These are phyloP conservation scores for Chromosphaera perkinsii DNA, from an alignment of 208 protist genomes.

Conservation along the genomic window DNA sequence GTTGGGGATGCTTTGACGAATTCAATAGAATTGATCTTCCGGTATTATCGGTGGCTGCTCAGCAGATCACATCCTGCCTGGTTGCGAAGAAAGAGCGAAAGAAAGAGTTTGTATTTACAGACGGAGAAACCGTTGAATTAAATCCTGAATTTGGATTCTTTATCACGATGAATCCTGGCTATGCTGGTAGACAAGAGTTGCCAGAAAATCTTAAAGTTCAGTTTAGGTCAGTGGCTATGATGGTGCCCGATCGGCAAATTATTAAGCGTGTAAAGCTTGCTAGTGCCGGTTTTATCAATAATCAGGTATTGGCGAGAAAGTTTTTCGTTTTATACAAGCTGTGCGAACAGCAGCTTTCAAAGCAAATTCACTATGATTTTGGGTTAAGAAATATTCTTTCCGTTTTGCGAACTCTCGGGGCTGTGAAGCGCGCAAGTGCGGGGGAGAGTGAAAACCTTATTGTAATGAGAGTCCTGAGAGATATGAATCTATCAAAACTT, in stretches of 20 bases:
- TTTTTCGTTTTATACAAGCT: constrained; percentile 96
- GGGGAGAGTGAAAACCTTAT: neutral
- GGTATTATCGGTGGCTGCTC: constrained; percentile 97
- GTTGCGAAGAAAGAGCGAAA: constrained; percentile 1
- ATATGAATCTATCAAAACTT: constrained; percentile 93
- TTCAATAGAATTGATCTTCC: constrained; percentile 98
- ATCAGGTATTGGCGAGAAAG: constrained; percentile 89
- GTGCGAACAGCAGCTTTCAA: constrained; percentile 92
- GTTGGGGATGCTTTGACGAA: constrained; percentile 99
- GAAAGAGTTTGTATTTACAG: too few species aligned
- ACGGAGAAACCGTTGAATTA: constrained; percentile 79
- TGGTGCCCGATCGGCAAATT: constrained; percentile 90
- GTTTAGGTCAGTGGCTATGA: constrained; percentile 97
- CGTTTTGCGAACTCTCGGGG: constrained; percentile 92
- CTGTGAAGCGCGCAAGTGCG: constrained; percentile 74
- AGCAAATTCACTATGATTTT: constrained; percentile 99
- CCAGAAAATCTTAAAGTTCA: constrained; percentile 99
- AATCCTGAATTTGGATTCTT: constrained; percentile 92
- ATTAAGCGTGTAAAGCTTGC: constrained; percentile 99
- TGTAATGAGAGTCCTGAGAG: constrained; percentile 76
- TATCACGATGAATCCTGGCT: constrained; percentile 99
- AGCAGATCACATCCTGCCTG: constrained; percentile 93
- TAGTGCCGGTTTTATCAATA: constrained; percentile 94
- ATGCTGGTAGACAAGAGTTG: constrained; percentile 95
- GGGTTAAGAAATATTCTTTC: constrained; percentile 97